These are phyloP conservation scores for Spergularia bocconei DNA, from an alignment of 148 eudicot species.

Conservation along the genomic window DNA sequence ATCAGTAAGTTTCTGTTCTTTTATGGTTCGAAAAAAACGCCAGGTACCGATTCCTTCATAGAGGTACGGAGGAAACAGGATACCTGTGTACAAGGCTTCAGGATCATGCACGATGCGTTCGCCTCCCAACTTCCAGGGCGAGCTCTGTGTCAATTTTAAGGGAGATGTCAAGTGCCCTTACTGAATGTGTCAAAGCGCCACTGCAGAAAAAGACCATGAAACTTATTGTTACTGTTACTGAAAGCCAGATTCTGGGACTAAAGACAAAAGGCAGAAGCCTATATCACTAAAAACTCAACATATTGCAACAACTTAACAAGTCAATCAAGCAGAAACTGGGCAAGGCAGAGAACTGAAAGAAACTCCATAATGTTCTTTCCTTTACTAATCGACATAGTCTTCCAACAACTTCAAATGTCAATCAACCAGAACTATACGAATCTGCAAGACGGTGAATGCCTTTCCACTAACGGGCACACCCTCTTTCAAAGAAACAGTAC, in stretches of 20 bases:
- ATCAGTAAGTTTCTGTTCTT: background rate
- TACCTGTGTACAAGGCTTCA: slow-evolving; percentile 1
- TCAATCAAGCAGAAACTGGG: background rate
- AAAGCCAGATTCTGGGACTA: background rate
- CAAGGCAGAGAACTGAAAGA: background rate
- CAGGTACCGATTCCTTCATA: background rate
- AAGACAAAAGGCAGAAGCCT: background rate
- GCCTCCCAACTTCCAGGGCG: slow-evolving; percentile 88
- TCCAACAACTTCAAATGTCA: no score
- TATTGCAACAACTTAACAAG: no score
- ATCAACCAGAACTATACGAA: no score
- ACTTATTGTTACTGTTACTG: background rate
- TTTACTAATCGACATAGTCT: no score
- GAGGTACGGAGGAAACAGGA: slow-evolving; percentile 8
- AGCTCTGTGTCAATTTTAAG: slow-evolving; percentile 88
- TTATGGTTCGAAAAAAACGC: background rate
- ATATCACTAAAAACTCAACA: background rate
- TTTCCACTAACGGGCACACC: no score
- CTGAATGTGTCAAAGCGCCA: slow-evolving; percentile 86
- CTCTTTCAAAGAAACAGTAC: no score
- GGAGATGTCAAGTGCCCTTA: slow-evolving; percentile 88
- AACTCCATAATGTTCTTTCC: no score
- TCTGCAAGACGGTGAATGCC: no score
- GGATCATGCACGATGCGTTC: slow-evolving; percentile 78
- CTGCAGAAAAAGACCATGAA: slow-evolving; percentile 34